These are phyloP conservation scores for Stenogyne calaminthoides DNA, from an alignment of 305 asterid species.

Conservation along the genomic window DNA sequence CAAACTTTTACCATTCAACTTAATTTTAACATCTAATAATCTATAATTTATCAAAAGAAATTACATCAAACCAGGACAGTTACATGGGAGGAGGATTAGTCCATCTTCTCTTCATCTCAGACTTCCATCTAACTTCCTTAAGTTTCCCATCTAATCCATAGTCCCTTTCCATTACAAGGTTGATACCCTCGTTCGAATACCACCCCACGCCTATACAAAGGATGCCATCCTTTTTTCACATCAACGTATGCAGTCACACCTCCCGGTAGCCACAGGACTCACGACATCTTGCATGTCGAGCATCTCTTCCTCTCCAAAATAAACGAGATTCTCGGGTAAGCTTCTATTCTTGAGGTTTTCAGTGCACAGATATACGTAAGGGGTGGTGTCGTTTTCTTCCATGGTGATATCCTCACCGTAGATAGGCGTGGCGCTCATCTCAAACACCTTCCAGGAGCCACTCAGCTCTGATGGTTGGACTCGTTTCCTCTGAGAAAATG, in stretches of 20 bases:
- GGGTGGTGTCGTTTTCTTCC: slow-evolving; percentile 48
- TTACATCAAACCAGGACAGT: slow-evolving; percentile 1
- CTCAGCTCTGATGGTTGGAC: slow-evolving; percentile 82
- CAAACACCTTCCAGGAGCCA: slow-evolving; percentile 98
- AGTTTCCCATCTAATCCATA: slow-evolving; percentile 93
- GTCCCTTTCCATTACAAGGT: slow-evolving; percentile 95
- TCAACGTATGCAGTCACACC: slow-evolving; percentile 92
- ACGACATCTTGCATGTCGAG: slow-evolving; percentile 82
- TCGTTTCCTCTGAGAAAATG: slow-evolving; percentile 89
- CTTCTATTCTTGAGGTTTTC: slow-evolving; percentile 84
- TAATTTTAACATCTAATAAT: neutral
- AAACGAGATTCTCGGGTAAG: slow-evolving; percentile 65
- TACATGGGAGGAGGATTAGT: slow-evolving; percentile 85
- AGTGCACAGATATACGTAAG: slow-evolving; percentile 81
- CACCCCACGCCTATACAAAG: slow-evolving; percentile 93
- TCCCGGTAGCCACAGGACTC: slow-evolving; percentile 89
- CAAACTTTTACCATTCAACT: neutral
- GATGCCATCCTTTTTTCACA: slow-evolving; percentile 79
- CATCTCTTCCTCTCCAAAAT: slow-evolving; percentile 93
- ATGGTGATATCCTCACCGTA: slow-evolving; percentile 52
- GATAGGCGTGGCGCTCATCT: slow-evolving; percentile 84
- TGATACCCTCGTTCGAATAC: slow-evolving; percentile 92
- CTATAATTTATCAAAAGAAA: neutral
- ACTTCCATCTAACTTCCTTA: slow-evolving; percentile 84
- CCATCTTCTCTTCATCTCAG: slow-evolving; percentile 98